Percentiles rank a stretch among this genome's conserved stretches.
Conservation (phyloP, 2,329 filamentous ascomycete genomes). For the Graphilbum fragrans region DNA sequence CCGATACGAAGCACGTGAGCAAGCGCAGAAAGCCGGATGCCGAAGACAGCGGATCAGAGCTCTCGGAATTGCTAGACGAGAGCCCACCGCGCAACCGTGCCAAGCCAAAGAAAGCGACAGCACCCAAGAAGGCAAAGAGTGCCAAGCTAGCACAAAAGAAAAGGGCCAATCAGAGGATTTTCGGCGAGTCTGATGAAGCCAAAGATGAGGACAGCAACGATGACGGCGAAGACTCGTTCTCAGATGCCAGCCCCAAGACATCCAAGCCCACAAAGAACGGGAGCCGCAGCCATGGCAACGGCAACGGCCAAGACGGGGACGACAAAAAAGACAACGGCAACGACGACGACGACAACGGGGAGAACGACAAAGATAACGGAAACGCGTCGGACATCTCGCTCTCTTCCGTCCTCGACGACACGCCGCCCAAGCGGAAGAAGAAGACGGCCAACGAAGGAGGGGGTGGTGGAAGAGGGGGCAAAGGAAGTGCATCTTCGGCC, state of each 20-base stretch:
- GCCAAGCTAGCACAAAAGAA: background rate
- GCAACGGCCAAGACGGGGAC: background rate
- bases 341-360: slow-evolving; percentile 4
- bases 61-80: background rate
- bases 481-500: background rate
- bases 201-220: background rate
- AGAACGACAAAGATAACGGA: slow-evolving; percentile 3
- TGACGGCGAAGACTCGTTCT: background rate
- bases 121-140: background rate
- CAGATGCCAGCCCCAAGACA: slow-evolving; percentile 1
- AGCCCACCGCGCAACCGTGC: background rate
- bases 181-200: background rate
- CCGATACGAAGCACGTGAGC: slow-evolving; percentile 1
- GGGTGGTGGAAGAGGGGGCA: slow-evolving; percentile 15
- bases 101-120: background rate
- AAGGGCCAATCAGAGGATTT: no score
- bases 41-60: background rate
- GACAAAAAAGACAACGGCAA: slow-evolving; percentile 5
- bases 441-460: slow-evolving; percentile 28
- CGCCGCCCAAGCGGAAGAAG: slow-evolving; percentile 18
- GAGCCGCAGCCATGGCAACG: no score
- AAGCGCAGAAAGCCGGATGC: background rate
- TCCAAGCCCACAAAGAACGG: slow-evolving; percentile 2
- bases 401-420: slow-evolving; percentile 69
- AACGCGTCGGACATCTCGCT: slow-evolving; percentile 44